Evolutionary conservation across 202 grass and related monocot species (phyloP).

Genomic region (Cymbopogon flexuosus): DNA sequence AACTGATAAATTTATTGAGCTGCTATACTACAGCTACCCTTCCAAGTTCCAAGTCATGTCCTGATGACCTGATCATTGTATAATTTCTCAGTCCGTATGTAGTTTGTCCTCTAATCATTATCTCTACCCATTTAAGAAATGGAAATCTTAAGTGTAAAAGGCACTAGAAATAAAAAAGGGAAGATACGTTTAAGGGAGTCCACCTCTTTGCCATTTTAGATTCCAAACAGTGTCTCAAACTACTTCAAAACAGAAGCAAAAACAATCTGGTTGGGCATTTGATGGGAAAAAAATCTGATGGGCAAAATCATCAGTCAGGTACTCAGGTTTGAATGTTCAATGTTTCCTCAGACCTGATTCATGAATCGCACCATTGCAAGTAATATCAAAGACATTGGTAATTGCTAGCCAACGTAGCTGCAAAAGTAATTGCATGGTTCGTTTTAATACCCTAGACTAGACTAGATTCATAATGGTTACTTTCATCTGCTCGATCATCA

Average conservation of each 20-base stretch:
- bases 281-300: neutral
- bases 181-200: neutral
- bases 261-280: neutral
- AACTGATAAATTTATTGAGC: neutral
- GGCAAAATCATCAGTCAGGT: neutral
- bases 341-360: neutral
- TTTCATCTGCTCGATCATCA: neutral
- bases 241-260: neutral
- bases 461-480: neutral
- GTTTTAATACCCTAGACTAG: neutral
- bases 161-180: neutral
- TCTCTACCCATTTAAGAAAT: neutral
- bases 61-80: neutral
- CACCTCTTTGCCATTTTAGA: neutral
- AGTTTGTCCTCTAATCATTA: neutral
- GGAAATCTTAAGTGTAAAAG: neutral
- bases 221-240: neutral
- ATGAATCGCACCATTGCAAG: neutral
- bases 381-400: neutral
- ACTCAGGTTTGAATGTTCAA: neutral
- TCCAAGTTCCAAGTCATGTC: neutral
- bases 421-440: neutral
- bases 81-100: neutral
- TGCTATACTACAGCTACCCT: neutral
- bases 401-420: neutral